Base-by-base conservation (phyloP, 192 early-diverging fungal species). In the Mortierella alpina region DNA sequence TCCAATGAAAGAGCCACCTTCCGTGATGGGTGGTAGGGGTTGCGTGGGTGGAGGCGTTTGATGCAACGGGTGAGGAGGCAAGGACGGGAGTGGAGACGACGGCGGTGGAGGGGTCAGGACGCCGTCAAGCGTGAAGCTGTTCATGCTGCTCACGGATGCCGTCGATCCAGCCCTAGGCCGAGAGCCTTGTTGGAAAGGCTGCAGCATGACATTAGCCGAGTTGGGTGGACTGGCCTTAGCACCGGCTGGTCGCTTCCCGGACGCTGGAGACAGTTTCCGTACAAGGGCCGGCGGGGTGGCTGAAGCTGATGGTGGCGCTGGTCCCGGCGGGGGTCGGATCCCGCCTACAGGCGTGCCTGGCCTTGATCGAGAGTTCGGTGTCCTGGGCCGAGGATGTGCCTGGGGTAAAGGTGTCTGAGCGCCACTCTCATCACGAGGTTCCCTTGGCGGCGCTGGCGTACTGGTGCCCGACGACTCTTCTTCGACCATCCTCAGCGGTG, bases 251-350 rank as follows among this genome's bases (percentile, higher is more conserved):
- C 68, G 74, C 17, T 59, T 77, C 46, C 55, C 68, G 42, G 56
- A 59, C 9, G 54, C n/a, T 10, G 72, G 72, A 6, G 63, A 59
- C n/a, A 73, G 56, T 40, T 66, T 73, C 51, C 72, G 63, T 41
- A 44, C 6, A 14, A 59, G 54, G 11, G 50, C 7, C 4, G n/a
- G 17, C 53, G n/a, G 60, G 20, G 70, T 20, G 58, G 53, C 40
- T 1, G 45, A 14, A 0, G 59, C 31, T 8, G 61, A 18, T 12
- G 67, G 18, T 5, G 74, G 74, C 9, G 74, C 74, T n/a, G 67
- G 67, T 31, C 74, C 74, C 50, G 74, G 74, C 31, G 74, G 74
- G 6, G 67, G 74, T 14, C 62, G 66, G 20, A 77, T 77, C 31
- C 54, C 62, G 6, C 60, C 60, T 45, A 69, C 40, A 44, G 74